Evolutionary conservation across 192 early-diverging fungal genomes (phyloP), one percentile per base, ranked within the genome.

Genomic region (Paraglomus occultum): DNA sequence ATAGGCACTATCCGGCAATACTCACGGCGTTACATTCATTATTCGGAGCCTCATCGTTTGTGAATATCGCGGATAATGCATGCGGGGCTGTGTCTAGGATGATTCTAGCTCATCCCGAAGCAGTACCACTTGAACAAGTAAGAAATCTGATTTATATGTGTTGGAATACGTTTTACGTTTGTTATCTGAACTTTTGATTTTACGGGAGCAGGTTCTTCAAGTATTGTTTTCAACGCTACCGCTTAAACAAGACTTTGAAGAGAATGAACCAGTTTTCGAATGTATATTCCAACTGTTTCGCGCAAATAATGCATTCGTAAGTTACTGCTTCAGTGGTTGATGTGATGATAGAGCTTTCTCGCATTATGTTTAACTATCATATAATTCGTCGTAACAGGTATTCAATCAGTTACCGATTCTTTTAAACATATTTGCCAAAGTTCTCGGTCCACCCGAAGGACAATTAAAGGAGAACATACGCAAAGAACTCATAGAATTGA

Each of bases 61-160:
- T 72, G 39, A 83, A 85, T 72, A 76, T 75, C 18, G 83, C 82
- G 20, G 92, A 94, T 79, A 94, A 94, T 73, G 92, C 92, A 53
- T 84, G 83, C 44, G 92, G 92, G 49, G 89, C 91, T 53, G 88
- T 94, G 40, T 87, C 91, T 17, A 82, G 92, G 47, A 82, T 92
- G 69, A 85, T 92, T 61, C 74, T 90, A 51, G 78, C 81, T 59
- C 81, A 87, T 67, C 85, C 90, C 10, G 78, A 84, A 47, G 90
- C 86, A 11, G 83, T 92, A 14, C 90, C 89, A 18, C 64, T 91
- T 31, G 85, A 84, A 31, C 87, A 92, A 51, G 66, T 61, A 61
- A 22, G 22, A 4, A n/a, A 43, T 61, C 42, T 1, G 11, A 43
- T 61, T 9, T 40, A 8, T 43, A 8, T 54, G 31, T 54, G 18